Evolutionary conservation across 192 early-diverging fungal species (phyloP).

Genomic region (Gamsiella multidivaricata): DNA sequence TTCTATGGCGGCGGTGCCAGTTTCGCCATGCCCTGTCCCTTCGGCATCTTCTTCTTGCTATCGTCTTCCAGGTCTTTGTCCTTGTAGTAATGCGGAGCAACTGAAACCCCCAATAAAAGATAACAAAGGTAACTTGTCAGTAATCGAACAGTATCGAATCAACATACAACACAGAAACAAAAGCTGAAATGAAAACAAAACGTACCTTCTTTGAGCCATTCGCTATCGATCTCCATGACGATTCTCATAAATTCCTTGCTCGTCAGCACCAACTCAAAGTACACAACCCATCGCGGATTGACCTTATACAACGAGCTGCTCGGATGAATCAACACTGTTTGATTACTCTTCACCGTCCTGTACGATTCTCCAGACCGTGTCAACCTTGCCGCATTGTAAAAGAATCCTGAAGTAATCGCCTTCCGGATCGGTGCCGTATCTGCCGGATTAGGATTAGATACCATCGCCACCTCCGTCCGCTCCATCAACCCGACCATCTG

Average conservation of each 20-base stretch:
- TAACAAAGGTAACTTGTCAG: background rate
- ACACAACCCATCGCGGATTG: conserved; percentile 89
- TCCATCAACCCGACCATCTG: conserved; percentile 94
- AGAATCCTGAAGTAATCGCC: conserved; percentile 93
- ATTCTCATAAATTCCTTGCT: conserved; percentile 96
- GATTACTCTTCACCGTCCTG: conserved; percentile 84
- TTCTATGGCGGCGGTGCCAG: conserved; percentile 24
- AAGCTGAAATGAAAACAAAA: background rate
- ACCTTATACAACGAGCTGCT: conserved; percentile 82
- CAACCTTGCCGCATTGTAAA: conserved; percentile 91
- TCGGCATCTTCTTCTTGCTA: conserved; percentile 66
- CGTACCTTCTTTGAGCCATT: conserved; percentile 84
- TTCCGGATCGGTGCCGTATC: conserved; percentile 93
- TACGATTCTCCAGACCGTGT: conserved; percentile 92
- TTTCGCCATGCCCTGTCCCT: conserved; percentile 50
- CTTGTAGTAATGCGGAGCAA: conserved; percentile 86
- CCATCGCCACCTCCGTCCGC: conserved; percentile 86
- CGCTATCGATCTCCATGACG: conserved; percentile 89
- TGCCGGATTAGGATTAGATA: conserved; percentile 84
- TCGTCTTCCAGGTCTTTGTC: conserved; percentile 69
- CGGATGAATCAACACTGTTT: conserved; percentile 94
- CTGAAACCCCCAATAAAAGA: conserved; percentile 36
- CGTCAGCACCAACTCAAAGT: conserved; percentile 94
- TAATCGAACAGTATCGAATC: background rate
- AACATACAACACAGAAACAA: background rate